Base-by-base conservation (phyloP, 192 early-diverging fungal genomes). In the Cetraspora pellucida region DNA sequence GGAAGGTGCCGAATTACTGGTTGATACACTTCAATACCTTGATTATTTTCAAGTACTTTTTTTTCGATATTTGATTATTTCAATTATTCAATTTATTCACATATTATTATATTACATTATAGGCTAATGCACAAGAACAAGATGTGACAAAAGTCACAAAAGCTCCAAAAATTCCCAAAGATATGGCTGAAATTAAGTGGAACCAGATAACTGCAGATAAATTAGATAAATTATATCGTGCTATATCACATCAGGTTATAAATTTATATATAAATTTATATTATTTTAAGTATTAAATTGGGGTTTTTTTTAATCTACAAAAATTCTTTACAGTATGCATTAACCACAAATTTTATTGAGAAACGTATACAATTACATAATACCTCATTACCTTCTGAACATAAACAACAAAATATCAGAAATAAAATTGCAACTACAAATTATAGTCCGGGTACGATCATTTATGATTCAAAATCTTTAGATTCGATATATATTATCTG, bases 171-270 rank as follows among this genome's bases (percentile, higher is more conserved):
- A 91, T 94, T 19, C 77, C 79, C 13, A 89, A 87, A 47, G 81
- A 83, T 9, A 85, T 88, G 72, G 81, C 88, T 19, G 75, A 84
- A 17, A 81, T 94, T 10, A 72, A 88, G 44, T 96, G 91, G 90
- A 63, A 78, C 8, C 52, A 49, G 2, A 89, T 91, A 89, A 78
- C 86, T 0, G 89, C 89, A 0, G 82, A 88, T 44, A 64, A 91
- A 1, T 85, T 94, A 10, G 89, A 89, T 59, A 80, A 87, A 69
- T 77, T 91, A 55, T 82, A 93, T 75, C 84, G 93, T 28, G 93
- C 95, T 8, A 89, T 94, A 77, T 91, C 91, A 37, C 81, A 89
- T 52, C 91, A 90, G 83, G 93, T 94, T 54, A 14, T 54, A 54
- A 16, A 54, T 19, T 54, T 13, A 49, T 49, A 49, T 49, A 13